A percentile compares a stretch with the other conserved stretches of the same genome.
These are phyloP conservation scores for Chaetoceros muelleri DNA, from an alignment of 108 stramenopile genomes.

Conservation along the genomic window DNA sequence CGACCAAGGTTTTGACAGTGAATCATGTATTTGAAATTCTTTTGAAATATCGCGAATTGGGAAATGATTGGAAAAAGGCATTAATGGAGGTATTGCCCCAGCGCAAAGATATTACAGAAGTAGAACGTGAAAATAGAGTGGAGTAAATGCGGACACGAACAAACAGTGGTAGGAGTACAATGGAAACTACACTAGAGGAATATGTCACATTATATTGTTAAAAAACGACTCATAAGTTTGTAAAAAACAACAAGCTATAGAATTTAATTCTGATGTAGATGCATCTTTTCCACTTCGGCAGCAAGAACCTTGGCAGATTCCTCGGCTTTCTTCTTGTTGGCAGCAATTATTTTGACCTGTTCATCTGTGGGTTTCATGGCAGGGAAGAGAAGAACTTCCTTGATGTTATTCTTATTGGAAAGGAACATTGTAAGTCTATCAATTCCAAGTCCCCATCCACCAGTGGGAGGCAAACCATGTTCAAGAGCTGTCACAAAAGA, in stretches of 20 bases:
- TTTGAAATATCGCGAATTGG: slow-evolving; percentile 43
- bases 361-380: slow-evolving; percentile 98
- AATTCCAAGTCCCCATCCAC: slow-evolving; percentile 97
- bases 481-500: slow-evolving; percentile 93
- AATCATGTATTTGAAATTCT: slow-evolving; percentile 85
- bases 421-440: slow-evolving; percentile 99
- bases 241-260: background rate
- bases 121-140: too few species aligned
- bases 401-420: slow-evolving; percentile 99
- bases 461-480: slow-evolving; percentile 97
- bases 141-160: slow-evolving; percentile 12
- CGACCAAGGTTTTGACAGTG: slow-evolving; percentile 58
- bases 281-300: background rate
- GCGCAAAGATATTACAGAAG: slow-evolving; percentile 35
- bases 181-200: too few species aligned
- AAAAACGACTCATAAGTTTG: too few species aligned
- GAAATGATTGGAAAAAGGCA: slow-evolving; percentile 59
- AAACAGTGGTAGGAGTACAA: background rate
- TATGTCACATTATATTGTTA: background rate
- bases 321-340: slow-evolving; percentile 34
- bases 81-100: slow-evolving; percentile 52
- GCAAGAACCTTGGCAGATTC: background rate
- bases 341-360: slow-evolving; percentile 54
- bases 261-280: background rate
- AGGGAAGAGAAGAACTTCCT: slow-evolving; percentile 99